A percentile compares a stretch with the other conserved stretches of the same genome.
These are phyloP conservation scores for Coemansia sp. DNA, from an alignment of 192 early-diverging fungal genomes.

Conservation along the genomic window DNA sequence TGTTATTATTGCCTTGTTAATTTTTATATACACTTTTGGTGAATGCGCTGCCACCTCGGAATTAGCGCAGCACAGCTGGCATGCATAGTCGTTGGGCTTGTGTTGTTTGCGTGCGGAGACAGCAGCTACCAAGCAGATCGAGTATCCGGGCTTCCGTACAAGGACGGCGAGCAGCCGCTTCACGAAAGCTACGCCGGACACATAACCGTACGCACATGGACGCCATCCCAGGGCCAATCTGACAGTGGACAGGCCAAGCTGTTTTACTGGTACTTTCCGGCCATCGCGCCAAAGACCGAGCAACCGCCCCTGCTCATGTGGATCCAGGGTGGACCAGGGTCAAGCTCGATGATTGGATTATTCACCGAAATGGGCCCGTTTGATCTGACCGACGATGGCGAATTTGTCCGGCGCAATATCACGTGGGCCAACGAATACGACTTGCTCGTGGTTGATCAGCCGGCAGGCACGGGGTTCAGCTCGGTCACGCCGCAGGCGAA, in stretches of 20 bases:
- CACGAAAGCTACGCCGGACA: conserved; percentile 61
- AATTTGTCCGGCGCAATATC: conserved; percentile 52
- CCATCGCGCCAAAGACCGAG: conserved; percentile 57
- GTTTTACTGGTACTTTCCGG: conserved; percentile 84
- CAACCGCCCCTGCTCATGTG: conserved; percentile 72
- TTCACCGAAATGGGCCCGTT: conserved; percentile 78
- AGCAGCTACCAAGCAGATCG: conserved; percentile 24
- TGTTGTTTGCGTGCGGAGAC: neutral
- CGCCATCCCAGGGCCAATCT: conserved; percentile 19
- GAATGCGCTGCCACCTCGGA: neutral
- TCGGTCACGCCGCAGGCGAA: conserved; percentile 40
- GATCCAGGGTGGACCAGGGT: conserved; percentile 85
- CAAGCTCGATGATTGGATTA: conserved; percentile 76
- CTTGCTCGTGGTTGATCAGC: conserved; percentile 79
- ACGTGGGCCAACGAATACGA: conserved; percentile 73
- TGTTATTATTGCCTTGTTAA: too few species aligned
- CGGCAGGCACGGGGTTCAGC: conserved; percentile 73
- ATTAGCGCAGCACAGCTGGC: neutral
- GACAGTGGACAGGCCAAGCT: conserved; percentile 43
- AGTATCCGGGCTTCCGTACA: conserved; percentile 44
- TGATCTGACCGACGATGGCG: conserved; percentile 58
- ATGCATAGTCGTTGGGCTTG: neutral
- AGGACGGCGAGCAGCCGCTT: conserved; percentile 57
- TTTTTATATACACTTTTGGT: neutral
- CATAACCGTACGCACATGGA: conserved; percentile 59